phyloP scores from a whole-genome alignment of 352 stramenopile genomes.

The Pythium coloratum region DNA sequence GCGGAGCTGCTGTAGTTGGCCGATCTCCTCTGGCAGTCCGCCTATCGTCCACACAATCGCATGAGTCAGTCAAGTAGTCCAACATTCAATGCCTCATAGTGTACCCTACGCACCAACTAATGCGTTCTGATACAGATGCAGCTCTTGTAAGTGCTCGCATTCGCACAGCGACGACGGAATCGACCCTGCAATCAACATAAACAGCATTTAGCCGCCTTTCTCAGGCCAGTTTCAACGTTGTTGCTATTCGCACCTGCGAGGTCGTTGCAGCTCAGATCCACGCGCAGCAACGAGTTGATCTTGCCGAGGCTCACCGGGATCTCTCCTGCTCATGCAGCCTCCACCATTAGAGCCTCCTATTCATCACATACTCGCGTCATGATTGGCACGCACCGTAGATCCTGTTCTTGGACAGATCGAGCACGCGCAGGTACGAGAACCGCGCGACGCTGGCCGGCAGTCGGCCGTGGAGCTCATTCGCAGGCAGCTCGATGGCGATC shows the following conservation, averaged over 20 bases:
- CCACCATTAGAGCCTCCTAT: neutral
- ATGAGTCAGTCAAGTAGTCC: neutral
- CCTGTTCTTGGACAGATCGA: conserved; percentile 84
- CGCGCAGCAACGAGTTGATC: conserved; percentile 47
- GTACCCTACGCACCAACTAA: conserved; percentile 39
- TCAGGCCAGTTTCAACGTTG: neutral
- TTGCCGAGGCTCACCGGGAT: conserved; percentile 56
- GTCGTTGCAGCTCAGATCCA: conserved; percentile 87
- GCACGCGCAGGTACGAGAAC: conserved; percentile 66
- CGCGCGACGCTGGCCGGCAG: conserved; percentile 41
- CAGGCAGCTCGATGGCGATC: conserved; percentile 66
- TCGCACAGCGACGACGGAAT: conserved; percentile 36
- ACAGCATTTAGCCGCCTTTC: neutral
- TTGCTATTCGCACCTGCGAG: conserved; percentile 37
- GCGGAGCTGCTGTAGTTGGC: conserved; percentile 55
- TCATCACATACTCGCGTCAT: neutral
- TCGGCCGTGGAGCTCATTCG: conserved; percentile 56
- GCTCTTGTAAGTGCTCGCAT: conserved; percentile 67
- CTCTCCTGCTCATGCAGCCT: conserved; percentile 31
- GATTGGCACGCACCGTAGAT: conserved; percentile 39
- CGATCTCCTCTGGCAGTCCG: conserved; percentile 50
- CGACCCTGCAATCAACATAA: conserved; percentile 38
- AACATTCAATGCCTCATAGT: neutral
- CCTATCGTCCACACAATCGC: conserved; percentile 22
- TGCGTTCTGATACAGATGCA: conserved; percentile 81